phyloP scores from a whole-genome alignment of 305 asterid species.

The Fraxinus floribunda region DNA sequence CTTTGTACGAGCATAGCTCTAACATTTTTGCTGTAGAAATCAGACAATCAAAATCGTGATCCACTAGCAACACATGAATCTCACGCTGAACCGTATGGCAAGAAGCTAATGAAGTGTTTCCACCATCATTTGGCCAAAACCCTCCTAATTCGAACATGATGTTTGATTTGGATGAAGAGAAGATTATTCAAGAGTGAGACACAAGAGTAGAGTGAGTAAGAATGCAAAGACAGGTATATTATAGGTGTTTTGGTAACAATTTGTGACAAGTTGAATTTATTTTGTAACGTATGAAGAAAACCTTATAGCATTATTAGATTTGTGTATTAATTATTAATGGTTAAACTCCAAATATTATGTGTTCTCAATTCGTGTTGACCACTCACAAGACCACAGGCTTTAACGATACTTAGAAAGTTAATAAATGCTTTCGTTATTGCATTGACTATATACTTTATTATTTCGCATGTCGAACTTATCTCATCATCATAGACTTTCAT shows the following conservation, averaged over 20 bases:
- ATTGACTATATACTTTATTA: neutral
- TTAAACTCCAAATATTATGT: neutral
- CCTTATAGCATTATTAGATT: neutral
- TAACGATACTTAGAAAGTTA: constrained; percentile 7
- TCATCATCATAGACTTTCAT: neutral
- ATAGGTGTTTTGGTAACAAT: neutral
- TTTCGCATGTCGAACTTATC: neutral
- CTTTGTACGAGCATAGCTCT: constrained; percentile 38
- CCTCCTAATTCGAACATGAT: constrained; percentile 25
- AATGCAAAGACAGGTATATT: neutral
- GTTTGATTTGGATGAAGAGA: neutral
- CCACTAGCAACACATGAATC: constrained; percentile 43
- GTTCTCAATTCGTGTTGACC: constrained; percentile 18
- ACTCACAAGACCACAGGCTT: neutral
- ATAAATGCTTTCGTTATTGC: constrained; percentile 15
- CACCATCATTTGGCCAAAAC: constrained; percentile 14
- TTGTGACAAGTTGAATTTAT: neutral
- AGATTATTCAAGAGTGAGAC: neutral
- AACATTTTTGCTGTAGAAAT: constrained; percentile 27
- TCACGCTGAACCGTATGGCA: constrained; percentile 27
- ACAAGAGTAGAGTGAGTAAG: neutral
- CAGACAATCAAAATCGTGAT: constrained; percentile 34
- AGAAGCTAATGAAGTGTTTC: constrained; percentile 19
- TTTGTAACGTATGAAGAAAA: neutral
- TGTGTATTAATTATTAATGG: neutral